Conservation (phyloP, 1,284 basidiomycete genomes). For the Cystobasidium slooffiae region DNA sequence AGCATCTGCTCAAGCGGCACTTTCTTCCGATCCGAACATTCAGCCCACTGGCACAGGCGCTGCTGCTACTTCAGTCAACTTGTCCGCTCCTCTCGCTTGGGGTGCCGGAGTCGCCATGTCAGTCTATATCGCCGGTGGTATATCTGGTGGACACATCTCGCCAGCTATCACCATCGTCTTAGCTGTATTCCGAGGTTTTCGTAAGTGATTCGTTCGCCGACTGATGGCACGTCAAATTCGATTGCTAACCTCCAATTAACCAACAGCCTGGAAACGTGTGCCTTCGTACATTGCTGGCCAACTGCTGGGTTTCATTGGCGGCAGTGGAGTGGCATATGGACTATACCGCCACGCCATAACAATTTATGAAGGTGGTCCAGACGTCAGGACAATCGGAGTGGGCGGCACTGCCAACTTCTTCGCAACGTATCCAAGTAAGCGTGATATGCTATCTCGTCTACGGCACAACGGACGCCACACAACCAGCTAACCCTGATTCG, state of each 20-base stretch:
- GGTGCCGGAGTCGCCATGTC: constrained; percentile 38
- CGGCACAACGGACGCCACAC: neutral
- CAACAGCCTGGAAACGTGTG: constrained; percentile 69
- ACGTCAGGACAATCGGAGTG: constrained; percentile 66
- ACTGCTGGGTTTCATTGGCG: constrained; percentile 69
- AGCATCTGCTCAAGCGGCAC: constrained; percentile 6
- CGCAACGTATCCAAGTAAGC: constrained; percentile 28
- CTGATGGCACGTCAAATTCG: neutral
- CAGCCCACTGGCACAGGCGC: constrained; percentile 12
- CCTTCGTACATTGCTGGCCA: constrained; percentile 72
- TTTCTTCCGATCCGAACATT: constrained; percentile 10
- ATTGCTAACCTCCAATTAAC: neutral
- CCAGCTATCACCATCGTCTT: constrained; percentile 46
- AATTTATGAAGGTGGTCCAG: constrained; percentile 67
- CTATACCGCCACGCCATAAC: constrained; percentile 72
- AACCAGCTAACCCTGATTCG: neutral
- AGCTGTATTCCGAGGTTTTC: constrained; percentile 47
- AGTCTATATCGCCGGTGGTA: constrained; percentile 45
- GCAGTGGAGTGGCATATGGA: constrained; percentile 69
- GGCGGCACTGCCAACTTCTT: constrained; percentile 61
- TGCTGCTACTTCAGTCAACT: constrained; percentile 7
- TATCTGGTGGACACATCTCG: constrained; percentile 50
- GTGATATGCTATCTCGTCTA: neutral
- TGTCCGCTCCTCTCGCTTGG: constrained; percentile 29
- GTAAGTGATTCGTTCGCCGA: neutral